phyloP scores from a whole-genome alignment of 176 grass and related monocot genomes.

The Themeda triandra region DNA sequence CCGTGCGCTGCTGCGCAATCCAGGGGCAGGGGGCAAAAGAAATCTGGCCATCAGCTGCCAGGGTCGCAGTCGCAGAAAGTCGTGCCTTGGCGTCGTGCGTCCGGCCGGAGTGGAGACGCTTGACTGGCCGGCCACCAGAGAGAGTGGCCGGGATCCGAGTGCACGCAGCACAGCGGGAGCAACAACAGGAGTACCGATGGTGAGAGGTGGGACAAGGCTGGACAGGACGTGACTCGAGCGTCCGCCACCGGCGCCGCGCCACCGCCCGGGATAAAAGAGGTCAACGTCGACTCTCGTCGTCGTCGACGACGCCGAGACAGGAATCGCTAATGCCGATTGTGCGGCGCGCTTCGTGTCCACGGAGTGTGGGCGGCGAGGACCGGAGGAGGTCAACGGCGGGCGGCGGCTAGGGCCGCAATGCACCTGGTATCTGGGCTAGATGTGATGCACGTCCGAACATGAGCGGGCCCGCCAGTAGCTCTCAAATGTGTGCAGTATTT shows the following conservation, averaged over 20 bases:
- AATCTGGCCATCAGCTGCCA: background rate
- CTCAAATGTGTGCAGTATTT: too few species aligned
- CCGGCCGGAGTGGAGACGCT: background rate
- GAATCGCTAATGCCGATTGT: background rate
- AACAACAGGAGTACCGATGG: background rate
- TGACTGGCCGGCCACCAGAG: background rate
- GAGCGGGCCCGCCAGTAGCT: background rate
- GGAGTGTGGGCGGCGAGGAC: background rate
- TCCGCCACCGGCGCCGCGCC: background rate
- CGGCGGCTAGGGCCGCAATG: background rate
- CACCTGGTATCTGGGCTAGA: background rate
- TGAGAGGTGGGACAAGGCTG: background rate
- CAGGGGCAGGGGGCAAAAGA: background rate
- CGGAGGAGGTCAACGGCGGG: background rate
- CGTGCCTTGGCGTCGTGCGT: background rate
- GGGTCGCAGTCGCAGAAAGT: slow-evolving; percentile 4
- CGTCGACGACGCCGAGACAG: background rate
- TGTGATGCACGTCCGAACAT: background rate
- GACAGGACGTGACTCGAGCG: background rate
- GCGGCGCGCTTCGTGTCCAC: background rate
- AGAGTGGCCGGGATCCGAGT: background rate
- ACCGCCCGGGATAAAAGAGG: background rate
- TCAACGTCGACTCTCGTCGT: background rate
- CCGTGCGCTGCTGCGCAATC: background rate
- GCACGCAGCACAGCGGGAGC: background rate